phyloP scores from a whole-genome alignment of 768 basidiomycete genomes.

The Suillus decipiens region DNA sequence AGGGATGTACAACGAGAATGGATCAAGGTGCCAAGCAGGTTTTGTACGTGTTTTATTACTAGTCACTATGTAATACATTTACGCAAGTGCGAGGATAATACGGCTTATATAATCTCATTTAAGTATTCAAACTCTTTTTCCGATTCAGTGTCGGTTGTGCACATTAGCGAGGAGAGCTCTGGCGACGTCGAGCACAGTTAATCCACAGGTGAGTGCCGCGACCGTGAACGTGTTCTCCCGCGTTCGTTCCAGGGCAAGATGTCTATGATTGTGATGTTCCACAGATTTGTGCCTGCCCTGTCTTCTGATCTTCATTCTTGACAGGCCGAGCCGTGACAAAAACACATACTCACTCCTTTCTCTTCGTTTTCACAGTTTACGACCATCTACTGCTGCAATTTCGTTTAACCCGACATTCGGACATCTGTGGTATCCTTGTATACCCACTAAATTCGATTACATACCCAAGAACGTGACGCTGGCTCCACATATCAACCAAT shows the following conservation, averaged over 20 bases:
- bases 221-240: background rate
- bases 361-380: background rate
- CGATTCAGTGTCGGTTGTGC: background rate
- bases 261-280: constrained; percentile 2
- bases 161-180: constrained; percentile 3
- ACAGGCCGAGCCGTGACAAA: background rate
- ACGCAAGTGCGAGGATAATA: background rate
- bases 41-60: background rate
- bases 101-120: constrained; percentile 2
- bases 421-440: background rate
- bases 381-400: background rate
- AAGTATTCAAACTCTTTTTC: background rate
- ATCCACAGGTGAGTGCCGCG: background rate
- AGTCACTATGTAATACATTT: background rate
- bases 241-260: background rate
- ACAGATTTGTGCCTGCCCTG: constrained; percentile 2
- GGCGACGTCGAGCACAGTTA: background rate
- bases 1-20: background rate
- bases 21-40: background rate
- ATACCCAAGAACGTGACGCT: constrained; percentile 3
- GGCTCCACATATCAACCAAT: background rate
- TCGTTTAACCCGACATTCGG: background rate
- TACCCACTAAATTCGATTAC: background rate
- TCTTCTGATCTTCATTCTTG: constrained; percentile 1
- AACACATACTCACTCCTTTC: background rate